Percentiles rank a stretch among this genome's conserved stretches.
Evolutionary conservation across 2,329 filamentous ascomycete genomes (phyloP).

Genomic region (Fusarium euwallaceae): DNA sequence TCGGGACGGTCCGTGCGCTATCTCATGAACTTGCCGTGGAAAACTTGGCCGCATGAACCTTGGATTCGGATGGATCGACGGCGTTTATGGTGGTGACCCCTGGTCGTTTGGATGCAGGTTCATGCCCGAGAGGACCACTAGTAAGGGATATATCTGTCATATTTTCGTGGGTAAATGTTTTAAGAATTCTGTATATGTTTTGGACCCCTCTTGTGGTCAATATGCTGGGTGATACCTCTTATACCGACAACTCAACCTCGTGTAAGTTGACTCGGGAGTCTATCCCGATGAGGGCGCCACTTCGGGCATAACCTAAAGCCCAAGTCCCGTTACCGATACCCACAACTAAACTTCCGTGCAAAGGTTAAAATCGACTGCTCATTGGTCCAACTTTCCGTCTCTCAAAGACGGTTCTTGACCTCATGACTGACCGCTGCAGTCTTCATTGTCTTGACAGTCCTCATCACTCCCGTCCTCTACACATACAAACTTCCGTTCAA

Average conservation of each 20-base stretch:
- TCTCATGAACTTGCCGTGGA: constrained; percentile 42
- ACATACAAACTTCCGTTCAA: background rate
- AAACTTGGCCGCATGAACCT: constrained; percentile 41
- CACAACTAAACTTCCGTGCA: background rate
- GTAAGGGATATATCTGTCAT: background rate
- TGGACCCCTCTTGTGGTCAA: background rate
- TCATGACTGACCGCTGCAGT: background rate
- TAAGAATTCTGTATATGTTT: no score
- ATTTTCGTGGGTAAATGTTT: background rate
- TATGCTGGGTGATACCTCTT: background rate
- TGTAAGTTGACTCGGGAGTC: background rate
- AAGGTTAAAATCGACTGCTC: background rate
- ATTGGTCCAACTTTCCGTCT: background rate
- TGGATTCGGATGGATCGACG: background rate
- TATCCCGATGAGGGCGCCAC: background rate
- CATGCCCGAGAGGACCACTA: background rate
- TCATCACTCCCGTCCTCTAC: background rate
- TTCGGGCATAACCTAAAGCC: background rate
- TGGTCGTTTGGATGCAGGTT: background rate
- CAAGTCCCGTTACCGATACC: background rate
- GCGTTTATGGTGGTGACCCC: background rate
- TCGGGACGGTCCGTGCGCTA: background rate
- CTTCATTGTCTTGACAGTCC: background rate
- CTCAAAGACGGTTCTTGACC: background rate
- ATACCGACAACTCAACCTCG: background rate